A percentile compares a stretch with the other conserved stretches of the same genome.
These are phyloP conservation scores for Ochetophila trinervis DNA, from an alignment of 306 rosid species.

Conservation along the genomic window DNA sequence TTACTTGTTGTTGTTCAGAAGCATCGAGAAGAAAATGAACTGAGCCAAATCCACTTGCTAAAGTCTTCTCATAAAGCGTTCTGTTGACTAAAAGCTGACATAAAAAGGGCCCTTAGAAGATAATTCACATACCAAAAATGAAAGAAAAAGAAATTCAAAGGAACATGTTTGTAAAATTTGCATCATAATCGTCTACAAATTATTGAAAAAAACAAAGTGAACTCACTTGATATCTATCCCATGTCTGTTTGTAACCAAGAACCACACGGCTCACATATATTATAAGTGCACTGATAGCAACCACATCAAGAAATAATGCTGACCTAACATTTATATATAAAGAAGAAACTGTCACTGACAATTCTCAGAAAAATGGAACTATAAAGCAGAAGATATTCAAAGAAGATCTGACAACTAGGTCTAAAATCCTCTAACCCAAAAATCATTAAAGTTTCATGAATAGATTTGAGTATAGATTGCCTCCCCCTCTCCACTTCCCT, in stretches of 20 bases:
- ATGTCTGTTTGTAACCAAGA: conserved; percentile 95
- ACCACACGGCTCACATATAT: conserved; percentile 73
- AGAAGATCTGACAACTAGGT: too few species aligned
- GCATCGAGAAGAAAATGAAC: conserved; percentile 94
- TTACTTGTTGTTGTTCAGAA: conserved; percentile 95
- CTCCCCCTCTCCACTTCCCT: background rate
- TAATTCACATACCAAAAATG: conserved; percentile 28
- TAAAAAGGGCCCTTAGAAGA: conserved; percentile 20
- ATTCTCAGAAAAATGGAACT: conserved; percentile 20
- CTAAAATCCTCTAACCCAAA: too few species aligned
- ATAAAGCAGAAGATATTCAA: background rate
- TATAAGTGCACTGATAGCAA: conserved; percentile 78
- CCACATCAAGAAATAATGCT: conserved; percentile 82
- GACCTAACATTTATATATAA: conserved; percentile 53
- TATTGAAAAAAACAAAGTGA: background rate
- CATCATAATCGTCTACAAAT: too few species aligned
- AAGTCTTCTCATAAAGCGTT: conserved; percentile 87
- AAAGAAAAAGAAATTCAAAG: background rate
- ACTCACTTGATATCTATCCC: conserved; percentile 97
- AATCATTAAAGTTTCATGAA: too few species aligned
- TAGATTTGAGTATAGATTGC: too few species aligned
- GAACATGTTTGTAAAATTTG: too few species aligned
- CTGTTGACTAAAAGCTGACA: conserved; percentile 74
- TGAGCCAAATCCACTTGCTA: conserved; percentile 97
- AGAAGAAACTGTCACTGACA: conserved; percentile 22